Percentiles rank a stretch among this genome's conserved stretches.
These are phyloP conservation scores for Penicillium tannophilum DNA, from an alignment of 495 filamentous ascomycete species.

Conservation along the genomic window DNA sequence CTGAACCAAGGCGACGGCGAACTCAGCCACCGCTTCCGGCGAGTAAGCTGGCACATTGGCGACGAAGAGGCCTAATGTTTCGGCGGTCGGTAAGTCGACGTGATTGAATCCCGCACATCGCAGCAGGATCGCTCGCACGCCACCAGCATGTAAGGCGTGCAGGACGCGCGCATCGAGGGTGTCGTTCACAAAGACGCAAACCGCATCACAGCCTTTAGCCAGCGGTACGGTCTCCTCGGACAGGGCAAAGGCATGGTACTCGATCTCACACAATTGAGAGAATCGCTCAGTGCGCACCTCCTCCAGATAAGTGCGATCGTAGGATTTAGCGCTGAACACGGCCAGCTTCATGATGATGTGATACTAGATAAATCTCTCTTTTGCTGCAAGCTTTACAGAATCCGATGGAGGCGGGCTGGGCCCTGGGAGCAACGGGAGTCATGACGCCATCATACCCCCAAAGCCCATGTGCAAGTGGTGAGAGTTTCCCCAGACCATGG, in stretches of 20 bases:
- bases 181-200: constrained; percentile 77
- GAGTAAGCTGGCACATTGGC: constrained; percentile 70
- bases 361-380: too few species aligned
- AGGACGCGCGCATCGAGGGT: constrained; percentile 54
- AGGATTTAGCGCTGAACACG: constrained; percentile 64
- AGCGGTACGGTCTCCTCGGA: constrained; percentile 58
- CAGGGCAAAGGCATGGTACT: constrained; percentile 59
- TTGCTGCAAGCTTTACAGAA: neutral
- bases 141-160: constrained; percentile 43
- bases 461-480: neutral
- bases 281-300: constrained; percentile 27
- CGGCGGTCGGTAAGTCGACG: constrained; percentile 59
- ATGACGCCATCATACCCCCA: neutral
- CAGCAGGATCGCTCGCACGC: constrained; percentile 60
- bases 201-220: constrained; percentile 54
- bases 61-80: constrained; percentile 61
- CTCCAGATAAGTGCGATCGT: constrained; percentile 56
- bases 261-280: constrained; percentile 38
- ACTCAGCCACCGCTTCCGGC: constrained; percentile 74
- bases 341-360: constrained; percentile 52
- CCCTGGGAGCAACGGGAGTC: neutral
- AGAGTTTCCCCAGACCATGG: neutral
- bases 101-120: constrained; percentile 75
- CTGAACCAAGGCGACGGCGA: constrained; percentile 66
- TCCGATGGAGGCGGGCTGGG: neutral